These are phyloP conservation scores for Pichia sp. DNA, from an alignment of 1,139 yeast species.

Conservation along the genomic window DNA sequence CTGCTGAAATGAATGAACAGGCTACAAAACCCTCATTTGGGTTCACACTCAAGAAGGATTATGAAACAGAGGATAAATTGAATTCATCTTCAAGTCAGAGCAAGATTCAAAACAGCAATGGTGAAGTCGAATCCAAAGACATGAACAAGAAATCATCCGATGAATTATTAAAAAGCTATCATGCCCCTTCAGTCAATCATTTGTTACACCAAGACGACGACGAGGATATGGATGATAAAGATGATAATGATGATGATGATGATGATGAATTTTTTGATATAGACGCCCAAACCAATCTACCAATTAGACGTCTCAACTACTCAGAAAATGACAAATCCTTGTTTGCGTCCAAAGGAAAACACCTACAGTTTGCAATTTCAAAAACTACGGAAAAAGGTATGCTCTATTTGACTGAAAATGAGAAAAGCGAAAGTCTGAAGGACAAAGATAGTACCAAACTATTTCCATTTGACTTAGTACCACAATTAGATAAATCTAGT, in stretches of 20 bases:
- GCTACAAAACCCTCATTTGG: too few species aligned
- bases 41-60: too few species aligned
- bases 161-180: conserved; percentile 9
- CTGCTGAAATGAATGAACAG: too few species aligned
- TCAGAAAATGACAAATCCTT: conserved; percentile 19
- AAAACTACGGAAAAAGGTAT: conserved; percentile 5
- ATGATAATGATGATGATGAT: not conserved
- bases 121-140: too few species aligned
- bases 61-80: too few species aligned
- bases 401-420: conserved; percentile 1
- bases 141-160: too few species aligned
- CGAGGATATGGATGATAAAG: not conserved
- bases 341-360: conserved; percentile 1
- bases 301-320: conserved; percentile 28
- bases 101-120: too few species aligned
- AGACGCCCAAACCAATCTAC: conserved; percentile 31
- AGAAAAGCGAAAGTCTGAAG: not conserved
- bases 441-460: conserved; percentile 24
- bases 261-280: conserved; percentile 20
- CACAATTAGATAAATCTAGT: conserved; percentile 25
- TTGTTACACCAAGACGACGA: conserved; percentile 1
- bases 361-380: conserved; percentile 3
- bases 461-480: conserved; percentile 32
- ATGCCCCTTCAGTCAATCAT: conserved; percentile 8
- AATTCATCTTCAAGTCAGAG: too few species aligned